Evolutionary conservation across 2,329 filamentous ascomycete species (phyloP).

Genomic region (Penicillium sp.): DNA sequence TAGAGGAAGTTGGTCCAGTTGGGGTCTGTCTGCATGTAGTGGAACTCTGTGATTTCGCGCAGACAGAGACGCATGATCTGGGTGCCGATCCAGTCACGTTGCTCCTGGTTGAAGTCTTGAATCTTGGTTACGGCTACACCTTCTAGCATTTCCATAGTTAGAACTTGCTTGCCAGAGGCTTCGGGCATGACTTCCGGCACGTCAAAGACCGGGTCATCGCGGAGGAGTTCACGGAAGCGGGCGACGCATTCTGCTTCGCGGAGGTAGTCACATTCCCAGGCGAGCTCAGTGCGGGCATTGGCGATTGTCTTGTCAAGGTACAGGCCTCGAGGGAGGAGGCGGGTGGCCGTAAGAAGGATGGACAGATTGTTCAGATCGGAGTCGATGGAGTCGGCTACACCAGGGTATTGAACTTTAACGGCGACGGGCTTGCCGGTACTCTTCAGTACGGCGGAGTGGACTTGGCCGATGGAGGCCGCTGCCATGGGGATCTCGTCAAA

Average conservation of each 20-base stretch:
- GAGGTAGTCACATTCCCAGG: constrained; percentile 94
- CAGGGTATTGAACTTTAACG: constrained; percentile 96
- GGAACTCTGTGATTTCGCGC: constrained; percentile 88
- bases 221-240: constrained; percentile 71
- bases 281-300: constrained; percentile 85
- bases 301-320: constrained; percentile 97
- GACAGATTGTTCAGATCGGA: constrained; percentile 93
- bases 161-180: constrained; percentile 76
- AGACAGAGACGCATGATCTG: constrained; percentile 88
- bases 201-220: constrained; percentile 69
- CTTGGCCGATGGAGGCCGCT: constrained; percentile 93
- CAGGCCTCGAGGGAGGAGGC: constrained; percentile 81
- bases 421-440: constrained; percentile 72
- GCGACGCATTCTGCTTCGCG: constrained; percentile 78
- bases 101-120: constrained; percentile 67
- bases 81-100: constrained; percentile 93
- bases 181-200: constrained; percentile 74
- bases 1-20: constrained; percentile 99
- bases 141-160: constrained; percentile 89
- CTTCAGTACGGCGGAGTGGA: constrained; percentile 77
- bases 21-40: constrained; percentile 98
- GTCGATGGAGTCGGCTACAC: constrained; percentile 91
- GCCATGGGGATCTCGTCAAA: constrained; percentile 93
- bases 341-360: constrained; percentile 82
- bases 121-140: constrained; percentile 81